phyloP scores from a whole-genome alignment of 768 basidiomycete species.

The Boletus sensibilis region DNA sequence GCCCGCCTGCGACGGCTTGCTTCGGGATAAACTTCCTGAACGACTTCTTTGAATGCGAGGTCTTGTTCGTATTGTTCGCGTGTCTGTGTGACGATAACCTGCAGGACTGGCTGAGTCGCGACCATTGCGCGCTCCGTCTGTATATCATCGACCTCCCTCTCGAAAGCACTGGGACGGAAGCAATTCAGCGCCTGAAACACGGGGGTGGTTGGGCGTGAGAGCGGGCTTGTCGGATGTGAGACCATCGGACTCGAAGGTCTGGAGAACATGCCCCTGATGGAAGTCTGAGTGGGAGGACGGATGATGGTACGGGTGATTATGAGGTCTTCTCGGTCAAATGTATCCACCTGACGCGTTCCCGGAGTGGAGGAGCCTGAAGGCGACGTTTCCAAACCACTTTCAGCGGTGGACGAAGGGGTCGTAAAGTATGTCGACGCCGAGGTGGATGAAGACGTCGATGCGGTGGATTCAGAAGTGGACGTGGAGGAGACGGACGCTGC shows the following conservation, averaged over 20 bases:
- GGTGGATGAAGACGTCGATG: constrained; percentile 7
- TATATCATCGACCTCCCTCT: constrained; percentile 30
- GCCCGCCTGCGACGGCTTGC: constrained; percentile 21
- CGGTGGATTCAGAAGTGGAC: constrained; percentile 10
- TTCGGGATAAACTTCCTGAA: constrained; percentile 29
- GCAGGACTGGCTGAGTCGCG: constrained; percentile 24
- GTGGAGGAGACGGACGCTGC: constrained; percentile 14
- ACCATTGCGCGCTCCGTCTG: constrained; percentile 20
- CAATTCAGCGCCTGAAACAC: constrained; percentile 34
- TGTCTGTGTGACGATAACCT: constrained; percentile 36
- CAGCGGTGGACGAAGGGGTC: constrained; percentile 14
- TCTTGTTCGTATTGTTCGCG: constrained; percentile 35
- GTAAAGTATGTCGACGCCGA: constrained; percentile 26
- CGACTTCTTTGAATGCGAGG: constrained; percentile 31
- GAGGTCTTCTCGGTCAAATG: constrained; percentile 31
- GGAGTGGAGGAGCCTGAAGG: constrained; percentile 9
- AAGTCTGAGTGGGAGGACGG: constrained; percentile 31
- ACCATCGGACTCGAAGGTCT: constrained; percentile 32
- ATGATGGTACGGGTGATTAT: constrained; percentile 39
- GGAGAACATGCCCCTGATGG: constrained; percentile 27
- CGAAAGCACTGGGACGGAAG: constrained; percentile 33
- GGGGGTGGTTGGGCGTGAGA: constrained; percentile 23
- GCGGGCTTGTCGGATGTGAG: constrained; percentile 27
- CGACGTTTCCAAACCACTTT: constrained; percentile 4
- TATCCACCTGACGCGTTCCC: constrained; percentile 22